phyloP scores from a whole-genome alignment of 257 asterid species.

The Lantana camara region DNA sequence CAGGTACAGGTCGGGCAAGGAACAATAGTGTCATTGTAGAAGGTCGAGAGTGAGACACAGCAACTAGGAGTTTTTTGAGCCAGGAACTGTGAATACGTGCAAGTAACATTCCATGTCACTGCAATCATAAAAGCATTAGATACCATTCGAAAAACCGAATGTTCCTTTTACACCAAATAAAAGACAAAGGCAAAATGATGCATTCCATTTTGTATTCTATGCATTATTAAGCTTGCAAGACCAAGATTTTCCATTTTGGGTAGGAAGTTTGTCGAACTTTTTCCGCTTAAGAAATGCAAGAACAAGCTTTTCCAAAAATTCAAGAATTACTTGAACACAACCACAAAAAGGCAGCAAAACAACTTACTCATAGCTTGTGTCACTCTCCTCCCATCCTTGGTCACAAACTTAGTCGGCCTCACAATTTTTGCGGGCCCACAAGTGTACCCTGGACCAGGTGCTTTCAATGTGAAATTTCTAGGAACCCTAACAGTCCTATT shows the following conservation, averaged over 20 bases:
- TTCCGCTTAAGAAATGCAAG: too few species aligned
- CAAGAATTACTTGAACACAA: not conserved
- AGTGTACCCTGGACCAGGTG: slow-evolving; percentile 80
- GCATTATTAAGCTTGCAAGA: too few species aligned
- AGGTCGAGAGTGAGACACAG: slow-evolving; percentile 87
- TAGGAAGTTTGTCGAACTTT: too few species aligned
- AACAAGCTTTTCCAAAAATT: too few species aligned
- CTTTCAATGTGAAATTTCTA: slow-evolving; percentile 62
- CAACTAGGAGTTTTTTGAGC: slow-evolving; percentile 88
- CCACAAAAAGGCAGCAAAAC: not conserved
- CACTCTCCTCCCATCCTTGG: slow-evolving; percentile 58
- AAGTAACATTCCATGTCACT: slow-evolving; percentile 86
- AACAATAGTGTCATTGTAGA: slow-evolving; percentile 81
- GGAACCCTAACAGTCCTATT: slow-evolving; percentile 70
- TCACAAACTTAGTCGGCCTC: slow-evolving; percentile 51
- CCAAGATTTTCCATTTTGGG: too few species aligned
- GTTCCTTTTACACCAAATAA: too few species aligned
- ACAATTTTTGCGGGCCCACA: slow-evolving; percentile 73
- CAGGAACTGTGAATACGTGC: slow-evolving; percentile 91
- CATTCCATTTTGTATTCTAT: too few species aligned
- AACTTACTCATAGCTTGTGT: slow-evolving; percentile 83
- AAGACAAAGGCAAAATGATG: too few species aligned
- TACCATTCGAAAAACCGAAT: not conserved
- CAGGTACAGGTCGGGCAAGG: slow-evolving; percentile 96
- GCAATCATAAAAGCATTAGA: slow-evolving; percentile 36